Base-by-base conservation (phyloP, 2,329 filamentous ascomycete species). In the Grosmannia huntii region DNA sequence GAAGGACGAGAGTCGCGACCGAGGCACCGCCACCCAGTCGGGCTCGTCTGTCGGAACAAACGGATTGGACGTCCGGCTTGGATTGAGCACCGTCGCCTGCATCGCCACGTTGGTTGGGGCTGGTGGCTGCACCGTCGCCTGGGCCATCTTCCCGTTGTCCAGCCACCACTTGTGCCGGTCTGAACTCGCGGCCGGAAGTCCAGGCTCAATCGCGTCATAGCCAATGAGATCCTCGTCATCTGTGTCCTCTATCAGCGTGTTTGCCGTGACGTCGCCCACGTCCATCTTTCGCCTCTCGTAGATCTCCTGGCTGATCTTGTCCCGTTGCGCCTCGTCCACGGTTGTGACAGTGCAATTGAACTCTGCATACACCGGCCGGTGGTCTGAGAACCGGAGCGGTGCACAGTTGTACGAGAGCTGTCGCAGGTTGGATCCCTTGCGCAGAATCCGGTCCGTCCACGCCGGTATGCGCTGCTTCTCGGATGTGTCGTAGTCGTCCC, bases 401-500 rank as follows among this genome's bases (percentile, higher is more conserved):
- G 91, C 90, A 57, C 82, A 86, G 66, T 89, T 82, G 71, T 99
- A 99, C 36, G 87, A 80, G 12, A 87, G 76, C 68, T 97, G 94
- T 49, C 85, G 84, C 41, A 99, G 79, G 64, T 90, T 91, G 60
- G 81, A 75, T 9, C 94, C 94, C 72, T 91, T 95, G 60, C 89
- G 86, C 10, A 99, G 74, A 52, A 99, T 87, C 44, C 94, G 87
- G 71, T 99, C 94, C 61, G 91, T 96, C 94, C 94, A 99, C 0
- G 94, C 94, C 3, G 94, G 94, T 62, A 97, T 96, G 19, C 94
- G 85, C 57, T 86, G 84, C 70, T 99, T 99, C 67, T 97, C 92
- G 80, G 92, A 96, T 11, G 87, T 92, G 70, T 99, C 94, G 69
- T 96, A 99, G 56, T 80, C 80, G 69, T 97, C 90, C 4, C 83